These are phyloP conservation scores for Babesia caballi DNA, from an alignment of 169 alveolate species.

Conservation along the genomic window DNA sequence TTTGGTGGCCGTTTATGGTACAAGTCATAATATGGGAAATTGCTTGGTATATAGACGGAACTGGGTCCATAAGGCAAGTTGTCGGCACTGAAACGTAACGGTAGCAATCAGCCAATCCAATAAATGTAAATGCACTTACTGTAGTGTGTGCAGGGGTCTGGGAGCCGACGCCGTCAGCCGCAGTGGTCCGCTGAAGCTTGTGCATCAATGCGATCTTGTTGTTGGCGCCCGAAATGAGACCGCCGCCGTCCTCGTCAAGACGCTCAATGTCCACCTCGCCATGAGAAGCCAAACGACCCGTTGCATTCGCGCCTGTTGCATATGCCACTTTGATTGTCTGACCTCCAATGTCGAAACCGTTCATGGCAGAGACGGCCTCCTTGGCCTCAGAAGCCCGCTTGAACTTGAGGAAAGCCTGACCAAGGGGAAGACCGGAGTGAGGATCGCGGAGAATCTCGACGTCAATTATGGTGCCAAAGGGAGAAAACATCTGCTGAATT, in stretches of 20 bases:
- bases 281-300: conserved; percentile 30
- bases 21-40: too few relatives aligned
- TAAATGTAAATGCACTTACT: background rate
- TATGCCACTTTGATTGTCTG: conserved; percentile 82
- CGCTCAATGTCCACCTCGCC: conserved; percentile 64
- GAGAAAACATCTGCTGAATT: conserved; percentile 87
- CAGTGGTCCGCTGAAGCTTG: conserved; percentile 68
- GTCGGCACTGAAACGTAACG: background rate
- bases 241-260: conserved; percentile 74
- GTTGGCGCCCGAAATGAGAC: conserved; percentile 78
- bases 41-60: too few relatives aligned
- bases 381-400: conserved; percentile 91
- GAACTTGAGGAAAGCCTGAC: conserved; percentile 89
- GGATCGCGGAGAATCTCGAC: conserved; percentile 90
- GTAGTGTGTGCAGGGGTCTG: background rate
- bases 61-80: too few relatives aligned
- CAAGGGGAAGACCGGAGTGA: conserved; percentile 85
- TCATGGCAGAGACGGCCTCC: conserved; percentile 93
- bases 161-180: background rate
- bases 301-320: conserved; percentile 27
- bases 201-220: conserved; percentile 79
- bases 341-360: conserved; percentile 92
- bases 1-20: too few relatives aligned
- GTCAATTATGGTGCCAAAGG: conserved; percentile 91
- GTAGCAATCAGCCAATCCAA: background rate